Conservation (phyloP, 805 yeast species). For the Candida corydali region DNA sequence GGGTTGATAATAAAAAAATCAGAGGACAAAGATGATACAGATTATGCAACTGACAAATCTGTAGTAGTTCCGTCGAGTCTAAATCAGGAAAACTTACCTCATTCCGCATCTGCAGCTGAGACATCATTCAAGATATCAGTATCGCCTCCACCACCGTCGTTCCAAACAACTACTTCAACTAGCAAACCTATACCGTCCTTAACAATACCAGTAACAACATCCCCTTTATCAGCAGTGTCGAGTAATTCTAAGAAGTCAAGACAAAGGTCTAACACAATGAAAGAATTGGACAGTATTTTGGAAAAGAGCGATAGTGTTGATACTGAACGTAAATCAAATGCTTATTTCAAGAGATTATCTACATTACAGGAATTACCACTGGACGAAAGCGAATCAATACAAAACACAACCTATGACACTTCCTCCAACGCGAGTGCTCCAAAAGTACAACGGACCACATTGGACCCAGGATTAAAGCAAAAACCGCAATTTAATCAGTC, state of each 20-base stretch:
- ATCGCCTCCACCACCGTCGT: conserved; percentile 10
- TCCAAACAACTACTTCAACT: conserved; percentile 10
- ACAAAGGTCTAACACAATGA: conserved; percentile 32
- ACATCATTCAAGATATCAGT: conserved; percentile 12
- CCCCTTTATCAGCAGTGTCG: background rate
- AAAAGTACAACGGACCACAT: background rate
- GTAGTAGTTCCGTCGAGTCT: background rate
- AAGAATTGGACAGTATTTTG: conserved; percentile 30
- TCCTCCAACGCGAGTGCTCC: conserved; percentile 4
- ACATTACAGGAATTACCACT: conserved; percentile 52
- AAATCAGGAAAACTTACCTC: background rate
- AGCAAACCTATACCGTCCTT: too few relatives aligned
- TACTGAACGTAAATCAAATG: conserved; percentile 51
- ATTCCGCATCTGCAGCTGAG: conserved; percentile 4
- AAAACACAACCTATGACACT: conserved; percentile 6
- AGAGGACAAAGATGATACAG: conserved; percentile 14
- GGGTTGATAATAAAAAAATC: conserved; percentile 58
- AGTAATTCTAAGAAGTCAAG: conserved; percentile 18
- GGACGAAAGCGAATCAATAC: conserved; percentile 18
- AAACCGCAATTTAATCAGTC: background rate
- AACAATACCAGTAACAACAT: conserved; percentile 15
- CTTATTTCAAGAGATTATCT: conserved; percentile 62
- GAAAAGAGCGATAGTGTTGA: conserved; percentile 37
- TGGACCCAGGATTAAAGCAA: conserved; percentile 3
- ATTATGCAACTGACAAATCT: background rate